Base-by-base conservation (phyloP, 2,329 filamentous ascomycete species). In the Diplodia scrobiculata region DNA sequence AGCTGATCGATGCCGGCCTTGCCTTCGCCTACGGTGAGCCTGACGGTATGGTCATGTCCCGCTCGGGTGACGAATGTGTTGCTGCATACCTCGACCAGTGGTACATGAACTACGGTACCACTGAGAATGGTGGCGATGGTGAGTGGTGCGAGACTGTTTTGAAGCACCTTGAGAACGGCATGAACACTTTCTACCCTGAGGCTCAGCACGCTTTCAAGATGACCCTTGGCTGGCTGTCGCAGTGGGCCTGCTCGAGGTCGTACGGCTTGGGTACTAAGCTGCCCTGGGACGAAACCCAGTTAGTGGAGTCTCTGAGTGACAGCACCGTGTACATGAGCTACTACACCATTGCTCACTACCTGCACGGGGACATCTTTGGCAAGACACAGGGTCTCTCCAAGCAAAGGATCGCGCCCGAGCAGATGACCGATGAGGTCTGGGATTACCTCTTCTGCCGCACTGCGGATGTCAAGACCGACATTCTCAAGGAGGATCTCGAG, bases 391-490 rank as follows among this genome's bases (percentile, higher is more conserved):
- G 91, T 69, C 74, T 84, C 38, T 83, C 88, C 63, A 86, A 89
- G 67, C 73, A 78, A 63, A 65, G 71, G 25, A 84, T 98, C 70
- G 86, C 84, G 51, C 82, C 92, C 0, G 91, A 95, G 67, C 92
- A 97, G 79, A 93, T 98, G 89, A 92, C 85, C 9, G 93, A 97
- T 70, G 92, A 96, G 72, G 91, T 97, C 54, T 99, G 93, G 92
- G 94, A 99, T 79, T 97, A 96, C 76, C 82, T 98, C 71, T 97
- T 98, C 81, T 89, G 87, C 75, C 87, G 91, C 66, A 86, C 87
- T 19, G 88, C 92, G 89, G 84, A 83, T 68, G 85, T 93, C 32
- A 86, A 89, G 17, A 90, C 87, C 67, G 88, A 88, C 47, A 96
- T 97, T 68, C 83, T 87, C 68, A 87, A 89, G 78, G 86, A 89